Base-by-base conservation (phyloP, 805 yeast species). In the Candida ortonii region DNA sequence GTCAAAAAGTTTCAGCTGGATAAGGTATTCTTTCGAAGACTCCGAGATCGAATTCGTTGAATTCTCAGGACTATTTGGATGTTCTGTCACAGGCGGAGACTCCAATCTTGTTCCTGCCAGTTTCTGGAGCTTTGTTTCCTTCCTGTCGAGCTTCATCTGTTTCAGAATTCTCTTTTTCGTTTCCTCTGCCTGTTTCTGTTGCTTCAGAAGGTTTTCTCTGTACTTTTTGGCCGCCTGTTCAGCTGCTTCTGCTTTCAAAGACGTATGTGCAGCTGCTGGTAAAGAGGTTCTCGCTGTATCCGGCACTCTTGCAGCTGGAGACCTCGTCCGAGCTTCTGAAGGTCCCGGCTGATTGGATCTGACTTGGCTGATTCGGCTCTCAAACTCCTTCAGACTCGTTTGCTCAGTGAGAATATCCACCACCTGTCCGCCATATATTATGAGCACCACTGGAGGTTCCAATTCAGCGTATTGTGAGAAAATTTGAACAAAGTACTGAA, bases 1-100 rank as follows among this genome's bases (percentile, higher is more conserved):
- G 57, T 85, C 83, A 29, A 85, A 68, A 23, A 83, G 62, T 46
- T 84, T 74, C 9, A 86, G 26, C 32, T 62, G 67, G 16, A 62
- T 39, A 2, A 37, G 65, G n/a, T 76, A 70, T 9, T 81, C 57
- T 0, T 67, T 55, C 43, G 85, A 44, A 10, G 32, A 55, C 22
- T 46, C 45, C 16, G 52, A 32, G 19, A 38, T 27, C 4, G 33
- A 25, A 29, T 49, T 49, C 25, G n/a, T n/a, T n/a, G n/a, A n/a
- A n/a, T n/a, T n/a, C n/a, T n/a, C n/a, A n/a, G n/a, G n/a, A n/a
- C n/a, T n/a, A n/a, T n/a, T n/a, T n/a, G n/a, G n/a, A 20, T n/a
- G 17, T 19, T 5, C 17, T n/a, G 16, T 19, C 16, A 4, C 15
- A 41, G 55, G 7, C 52, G n/a, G 25, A 46, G 47, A 44, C 43